Evolutionary conservation across 202 grass and related monocot genomes (phyloP).

Genomic region (Elaeis oleifera): DNA sequence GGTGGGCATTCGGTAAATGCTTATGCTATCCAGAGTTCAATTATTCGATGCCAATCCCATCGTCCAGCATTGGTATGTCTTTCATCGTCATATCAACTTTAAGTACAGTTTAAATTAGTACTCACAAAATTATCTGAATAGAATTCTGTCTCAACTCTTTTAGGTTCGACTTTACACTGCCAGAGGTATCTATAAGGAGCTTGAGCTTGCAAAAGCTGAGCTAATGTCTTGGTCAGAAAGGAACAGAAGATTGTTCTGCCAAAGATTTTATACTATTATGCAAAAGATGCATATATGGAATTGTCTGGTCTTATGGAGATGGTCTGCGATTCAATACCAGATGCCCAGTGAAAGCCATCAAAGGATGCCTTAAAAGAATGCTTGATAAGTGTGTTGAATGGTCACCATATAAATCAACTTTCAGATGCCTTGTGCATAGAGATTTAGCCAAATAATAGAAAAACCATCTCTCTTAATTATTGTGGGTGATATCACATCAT

Average conservation of each 20-base stretch:
- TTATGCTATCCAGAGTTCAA: slow-evolving; percentile 69
- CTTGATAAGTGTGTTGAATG: slow-evolving; percentile 9
- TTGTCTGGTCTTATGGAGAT: slow-evolving; percentile 56
- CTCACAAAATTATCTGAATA: not conserved
- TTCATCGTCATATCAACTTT: not conserved
- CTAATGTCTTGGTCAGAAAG: slow-evolving; percentile 49
- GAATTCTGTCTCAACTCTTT: slow-evolving; percentile 4
- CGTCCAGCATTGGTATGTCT: slow-evolving; percentile 64
- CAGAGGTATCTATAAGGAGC: slow-evolving; percentile 50
- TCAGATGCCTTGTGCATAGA: slow-evolving; percentile 15
- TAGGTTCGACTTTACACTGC: slow-evolving; percentile 82
- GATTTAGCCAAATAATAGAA: not conserved
- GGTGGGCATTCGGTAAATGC: slow-evolving; percentile 84
- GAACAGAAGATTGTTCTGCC: slow-evolving; percentile 69
- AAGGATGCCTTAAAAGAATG: slow-evolving; percentile 5
- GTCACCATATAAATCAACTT: slow-evolving; percentile 11
- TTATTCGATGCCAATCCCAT: slow-evolving; percentile 88
- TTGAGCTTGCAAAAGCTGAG: slow-evolving; percentile 67
- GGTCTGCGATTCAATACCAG: slow-evolving; percentile 59
- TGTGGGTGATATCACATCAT: too few relatives aligned
- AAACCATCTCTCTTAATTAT: too few relatives aligned
- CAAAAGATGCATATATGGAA: slow-evolving; percentile 63
- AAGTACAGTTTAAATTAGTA: too few relatives aligned
- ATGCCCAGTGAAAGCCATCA: slow-evolving; percentile 27
- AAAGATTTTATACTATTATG: slow-evolving; percentile 66